These are phyloP conservation scores for Marchantia paleacea DNA, from an alignment of 225 moss, liverwort and hornwort species.

Conservation along the genomic window DNA sequence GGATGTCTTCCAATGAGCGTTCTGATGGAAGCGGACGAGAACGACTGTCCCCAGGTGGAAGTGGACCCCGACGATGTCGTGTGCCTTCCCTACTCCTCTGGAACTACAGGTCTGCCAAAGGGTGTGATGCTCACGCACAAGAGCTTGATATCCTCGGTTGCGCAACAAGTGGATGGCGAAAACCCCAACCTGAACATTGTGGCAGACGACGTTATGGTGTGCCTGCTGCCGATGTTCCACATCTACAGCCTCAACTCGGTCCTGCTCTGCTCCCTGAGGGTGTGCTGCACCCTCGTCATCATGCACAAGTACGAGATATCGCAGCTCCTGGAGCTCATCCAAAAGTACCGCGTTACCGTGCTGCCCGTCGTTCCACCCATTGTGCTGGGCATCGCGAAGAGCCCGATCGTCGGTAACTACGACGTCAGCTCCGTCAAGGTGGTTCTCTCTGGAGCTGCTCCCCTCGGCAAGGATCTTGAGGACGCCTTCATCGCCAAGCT, in stretches of 20 bases:
- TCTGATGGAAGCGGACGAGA: conserved; percentile 40
- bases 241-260: conserved; percentile 47
- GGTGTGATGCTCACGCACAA: conserved; percentile 55
- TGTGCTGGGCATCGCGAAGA: conserved; percentile 69
- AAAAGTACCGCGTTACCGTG: conserved; percentile 47
- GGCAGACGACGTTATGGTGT: conserved; percentile 32
- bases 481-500: conserved; percentile 62
- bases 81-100: conserved; percentile 46
- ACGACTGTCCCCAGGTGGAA: conserved; percentile 34
- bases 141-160: conserved; percentile 46
- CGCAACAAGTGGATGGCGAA: conserved; percentile 53
- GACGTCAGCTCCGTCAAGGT: conserved; percentile 59
- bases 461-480: conserved; percentile 76
- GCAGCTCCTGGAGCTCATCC: conserved; percentile 30
- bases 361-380: conserved; percentile 75
- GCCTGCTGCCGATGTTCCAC: conserved; percentile 47
- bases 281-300: conserved; percentile 35
- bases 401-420: conserved; percentile 55
- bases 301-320: conserved; percentile 36
- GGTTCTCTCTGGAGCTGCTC: conserved; percentile 74
- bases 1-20: conserved; percentile 33
- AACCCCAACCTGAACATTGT: conserved; percentile 42
- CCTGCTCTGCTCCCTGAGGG: conserved; percentile 39
- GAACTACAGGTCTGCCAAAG: conserved; percentile 49
- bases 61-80: conserved; percentile 39